A percentile compares a stretch with the other conserved stretches of the same genome.
Evolutionary conservation across 208 protist species (phyloP).

Genomic region (Acanthamoeba healyi): DNA sequence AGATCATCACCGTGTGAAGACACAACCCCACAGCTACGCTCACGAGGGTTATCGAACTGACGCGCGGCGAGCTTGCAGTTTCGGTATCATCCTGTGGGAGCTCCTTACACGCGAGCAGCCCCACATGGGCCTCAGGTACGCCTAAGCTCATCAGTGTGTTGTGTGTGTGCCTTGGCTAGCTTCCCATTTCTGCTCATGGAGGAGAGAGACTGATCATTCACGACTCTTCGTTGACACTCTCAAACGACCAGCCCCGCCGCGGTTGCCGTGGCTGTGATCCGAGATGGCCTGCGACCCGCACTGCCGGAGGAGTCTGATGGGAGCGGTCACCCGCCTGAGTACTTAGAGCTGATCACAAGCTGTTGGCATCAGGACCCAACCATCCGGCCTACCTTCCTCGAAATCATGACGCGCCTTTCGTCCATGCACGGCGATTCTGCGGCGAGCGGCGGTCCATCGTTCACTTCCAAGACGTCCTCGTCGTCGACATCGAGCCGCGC

Average conservation of each 20-base stretch:
- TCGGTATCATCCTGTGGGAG: too few relatives aligned
- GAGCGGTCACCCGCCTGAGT: background rate
- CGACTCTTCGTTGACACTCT: background rate
- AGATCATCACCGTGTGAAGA: too few relatives aligned
- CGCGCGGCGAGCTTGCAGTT: too few relatives aligned
- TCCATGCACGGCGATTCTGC: background rate
- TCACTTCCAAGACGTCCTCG: background rate
- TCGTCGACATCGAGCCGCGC: background rate
- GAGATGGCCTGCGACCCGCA: background rate
- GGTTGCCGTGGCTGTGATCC: conserved; percentile 41
- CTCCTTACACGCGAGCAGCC: too few relatives aligned
- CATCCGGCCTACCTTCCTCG: conserved; percentile 29
- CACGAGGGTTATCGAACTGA: too few relatives aligned
- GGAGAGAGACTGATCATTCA: background rate
- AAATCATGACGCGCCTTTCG: background rate
- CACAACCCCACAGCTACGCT: too few relatives aligned
- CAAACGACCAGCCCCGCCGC: conserved; percentile 14
- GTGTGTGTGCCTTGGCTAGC: too few relatives aligned
- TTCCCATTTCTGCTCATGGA: too few relatives aligned
- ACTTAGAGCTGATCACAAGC: background rate
- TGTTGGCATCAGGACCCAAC: background rate
- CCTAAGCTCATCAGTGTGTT: too few relatives aligned
- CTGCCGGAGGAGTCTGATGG: conserved; percentile 20
- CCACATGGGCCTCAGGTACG: too few relatives aligned
- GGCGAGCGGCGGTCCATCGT: background rate